phyloP scores from a whole-genome alignment of 2,329 filamentous ascomycete genomes.

The Ascochyta fabae region DNA sequence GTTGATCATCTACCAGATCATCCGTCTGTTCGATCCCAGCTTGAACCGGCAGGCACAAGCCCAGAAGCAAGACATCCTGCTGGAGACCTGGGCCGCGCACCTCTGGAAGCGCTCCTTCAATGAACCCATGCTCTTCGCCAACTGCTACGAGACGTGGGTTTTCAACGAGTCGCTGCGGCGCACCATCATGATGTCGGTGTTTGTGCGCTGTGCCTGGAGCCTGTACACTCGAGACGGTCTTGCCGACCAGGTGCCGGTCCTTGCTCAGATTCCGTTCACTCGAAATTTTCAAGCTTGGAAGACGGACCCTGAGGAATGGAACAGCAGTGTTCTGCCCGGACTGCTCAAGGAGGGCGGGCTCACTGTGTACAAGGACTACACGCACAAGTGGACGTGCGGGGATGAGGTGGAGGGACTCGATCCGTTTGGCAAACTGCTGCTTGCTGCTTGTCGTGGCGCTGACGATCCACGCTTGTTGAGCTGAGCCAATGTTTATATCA shows the following conservation, averaged over 20 bases:
- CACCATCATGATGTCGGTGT: conserved; percentile 38
- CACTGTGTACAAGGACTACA: conserved; percentile 34
- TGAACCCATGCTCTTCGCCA: conserved; percentile 1
- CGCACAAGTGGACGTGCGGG: conserved; percentile 20
- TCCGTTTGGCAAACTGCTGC: conserved; percentile 33
- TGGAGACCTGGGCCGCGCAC: conserved; percentile 35
- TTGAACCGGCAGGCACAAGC: conserved; percentile 24
- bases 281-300: conserved; percentile 28
- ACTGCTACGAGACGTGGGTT: conserved; percentile 25
- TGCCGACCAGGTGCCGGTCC: conserved; percentile 32
- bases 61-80: conserved; percentile 28
- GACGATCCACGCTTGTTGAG: conserved; percentile 28
- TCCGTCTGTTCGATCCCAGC: conserved; percentile 37
- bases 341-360: conserved; percentile 21
- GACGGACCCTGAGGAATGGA: conserved; percentile 20
- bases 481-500: neutral
- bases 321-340: conserved; percentile 1
- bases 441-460: conserved; percentile 33
- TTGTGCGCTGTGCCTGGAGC: conserved; percentile 34
- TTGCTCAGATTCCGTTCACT: conserved; percentile 30
- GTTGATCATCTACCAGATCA: conserved; percentile 42
- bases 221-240: conserved; percentile 26
- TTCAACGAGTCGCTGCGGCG: conserved; percentile 40
- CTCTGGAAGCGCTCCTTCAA: conserved; percentile 35
- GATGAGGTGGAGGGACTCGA: conserved; percentile 19